Evolutionary conservation across 1,284 basidiomycete genomes (phyloP).

Genomic region (Neonothopanus nambi): DNA sequence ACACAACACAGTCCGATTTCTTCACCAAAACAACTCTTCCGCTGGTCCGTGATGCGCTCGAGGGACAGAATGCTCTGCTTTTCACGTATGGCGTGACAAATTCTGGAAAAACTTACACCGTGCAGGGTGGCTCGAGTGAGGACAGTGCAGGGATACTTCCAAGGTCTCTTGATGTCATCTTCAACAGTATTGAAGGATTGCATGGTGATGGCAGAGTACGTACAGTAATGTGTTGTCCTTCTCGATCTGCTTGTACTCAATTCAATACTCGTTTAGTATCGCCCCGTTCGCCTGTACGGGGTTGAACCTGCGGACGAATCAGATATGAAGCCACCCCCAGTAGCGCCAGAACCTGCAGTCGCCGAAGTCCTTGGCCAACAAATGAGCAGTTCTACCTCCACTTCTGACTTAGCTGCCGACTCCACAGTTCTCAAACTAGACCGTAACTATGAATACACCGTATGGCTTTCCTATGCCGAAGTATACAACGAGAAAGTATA

Average conservation of each 20-base stretch:
- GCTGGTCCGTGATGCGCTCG: slow-evolving; percentile 79
- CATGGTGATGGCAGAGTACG: slow-evolving; percentile 76
- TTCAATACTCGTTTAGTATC: slow-evolving; percentile 46
- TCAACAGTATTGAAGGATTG: slow-evolving; percentile 86
- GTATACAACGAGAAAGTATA: slow-evolving; percentile 98
- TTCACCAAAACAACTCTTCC: slow-evolving; percentile 90
- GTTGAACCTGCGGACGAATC: slow-evolving; percentile 60
- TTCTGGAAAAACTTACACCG: slow-evolving; percentile 94
- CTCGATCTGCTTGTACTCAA: too few species aligned
- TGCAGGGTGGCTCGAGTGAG: slow-evolving; percentile 76
- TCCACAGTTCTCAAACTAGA: slow-evolving; percentile 77
- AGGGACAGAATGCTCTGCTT: slow-evolving; percentile 89
- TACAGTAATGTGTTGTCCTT: slow-evolving; percentile 12
- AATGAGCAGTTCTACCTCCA: slow-evolving; percentile 34
- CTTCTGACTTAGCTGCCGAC: slow-evolving; percentile 54
- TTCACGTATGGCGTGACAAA: slow-evolving; percentile 99
- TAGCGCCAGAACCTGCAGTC: slow-evolving; percentile 50
- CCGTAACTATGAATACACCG: slow-evolving; percentile 88
- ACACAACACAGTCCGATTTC: slow-evolving; percentile 79
- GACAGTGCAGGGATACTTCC: slow-evolving; percentile 85
- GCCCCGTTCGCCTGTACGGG: slow-evolving; percentile 70
- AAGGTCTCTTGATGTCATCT: slow-evolving; percentile 89
- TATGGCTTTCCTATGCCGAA: slow-evolving; percentile 97
- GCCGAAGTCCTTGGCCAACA: slow-evolving; percentile 60
- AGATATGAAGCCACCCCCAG: slow-evolving; percentile 44